Percentiles rank a stretch among this genome's conserved stretches.
These are phyloP conservation scores for Benincasa hispida DNA, from an alignment of 306 rosid genomes.

Conservation along the genomic window DNA sequence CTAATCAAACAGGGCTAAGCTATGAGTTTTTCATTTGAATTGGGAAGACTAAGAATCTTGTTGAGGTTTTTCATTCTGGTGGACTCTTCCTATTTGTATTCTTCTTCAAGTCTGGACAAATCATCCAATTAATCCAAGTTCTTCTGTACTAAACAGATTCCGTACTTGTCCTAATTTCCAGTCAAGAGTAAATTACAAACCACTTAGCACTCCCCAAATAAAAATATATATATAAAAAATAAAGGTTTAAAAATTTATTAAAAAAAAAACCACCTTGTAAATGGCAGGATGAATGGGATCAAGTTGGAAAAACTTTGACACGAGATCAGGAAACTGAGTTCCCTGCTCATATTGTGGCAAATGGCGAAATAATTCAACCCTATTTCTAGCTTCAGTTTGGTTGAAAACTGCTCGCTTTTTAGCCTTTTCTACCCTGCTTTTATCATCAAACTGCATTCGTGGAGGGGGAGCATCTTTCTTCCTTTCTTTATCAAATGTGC, in stretches of 20 bases:
- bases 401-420: constrained; percentile 58
- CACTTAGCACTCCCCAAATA: background rate
- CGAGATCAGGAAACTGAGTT: constrained; percentile 54
- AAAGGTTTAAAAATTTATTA: no score
- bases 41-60: background rate
- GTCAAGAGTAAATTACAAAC: background rate
- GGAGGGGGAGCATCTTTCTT: constrained; percentile 79
- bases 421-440: constrained; percentile 56
- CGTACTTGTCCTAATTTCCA: no score
- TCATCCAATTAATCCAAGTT: background rate
- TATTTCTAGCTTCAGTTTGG: constrained; percentile 66
- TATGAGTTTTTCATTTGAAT: background rate
- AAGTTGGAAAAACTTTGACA: constrained; percentile 57
- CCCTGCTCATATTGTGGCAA: constrained; percentile 83
- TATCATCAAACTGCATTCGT: constrained; percentile 75
- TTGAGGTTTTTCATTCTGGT: background rate
- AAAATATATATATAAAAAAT: background rate
- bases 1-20: background rate
- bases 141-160: background rate
- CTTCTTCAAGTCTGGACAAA: background rate
- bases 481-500: constrained; percentile 55
- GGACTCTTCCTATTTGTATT: background rate
- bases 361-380: constrained; percentile 76
- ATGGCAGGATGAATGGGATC: constrained; percentile 71
- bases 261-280: constrained; percentile 48